Evolutionary conservation across 2,329 filamentous ascomycete genomes (phyloP).

Genomic region (Penicillium concentricum): DNA sequence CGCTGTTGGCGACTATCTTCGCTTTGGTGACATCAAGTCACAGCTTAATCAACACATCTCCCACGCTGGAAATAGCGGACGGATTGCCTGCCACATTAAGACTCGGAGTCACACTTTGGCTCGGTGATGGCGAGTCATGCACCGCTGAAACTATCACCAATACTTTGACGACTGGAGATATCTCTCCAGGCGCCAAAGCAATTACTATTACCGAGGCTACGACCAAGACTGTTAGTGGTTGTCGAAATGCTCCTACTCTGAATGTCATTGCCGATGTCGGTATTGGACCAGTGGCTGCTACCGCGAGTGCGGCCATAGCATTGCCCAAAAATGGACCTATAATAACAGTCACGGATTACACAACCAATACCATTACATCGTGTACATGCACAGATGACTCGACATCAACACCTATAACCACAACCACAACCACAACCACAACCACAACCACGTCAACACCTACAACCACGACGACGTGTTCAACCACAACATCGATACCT

Average conservation of each 20-base stretch:
- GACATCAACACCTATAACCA: not conserved
- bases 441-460: too few relatives aligned
- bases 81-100: not conserved
- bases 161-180: not conserved
- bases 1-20: conserved; percentile 10
- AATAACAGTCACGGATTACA: conserved; percentile 1
- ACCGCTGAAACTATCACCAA: conserved; percentile 1
- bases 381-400: not conserved
- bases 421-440: too few relatives aligned
- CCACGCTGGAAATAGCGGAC: not conserved
- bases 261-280: not conserved
- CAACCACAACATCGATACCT: too few relatives aligned
- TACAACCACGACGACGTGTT: too few relatives aligned
- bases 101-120: conserved; percentile 6
- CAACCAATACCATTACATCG: not conserved
- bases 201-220: not conserved
- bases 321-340: not conserved
- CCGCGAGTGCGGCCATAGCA: not conserved
- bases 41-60: not conserved
- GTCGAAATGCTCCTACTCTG: not conserved
- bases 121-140: conserved; percentile 8
- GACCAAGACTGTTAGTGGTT: not conserved
- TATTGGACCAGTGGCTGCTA: not conserved
- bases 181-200: not conserved
- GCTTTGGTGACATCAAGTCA: not conserved